These are phyloP conservation scores for Phytophthora cactorum DNA, from an alignment of 352 stramenopile genomes.

Conservation along the genomic window DNA sequence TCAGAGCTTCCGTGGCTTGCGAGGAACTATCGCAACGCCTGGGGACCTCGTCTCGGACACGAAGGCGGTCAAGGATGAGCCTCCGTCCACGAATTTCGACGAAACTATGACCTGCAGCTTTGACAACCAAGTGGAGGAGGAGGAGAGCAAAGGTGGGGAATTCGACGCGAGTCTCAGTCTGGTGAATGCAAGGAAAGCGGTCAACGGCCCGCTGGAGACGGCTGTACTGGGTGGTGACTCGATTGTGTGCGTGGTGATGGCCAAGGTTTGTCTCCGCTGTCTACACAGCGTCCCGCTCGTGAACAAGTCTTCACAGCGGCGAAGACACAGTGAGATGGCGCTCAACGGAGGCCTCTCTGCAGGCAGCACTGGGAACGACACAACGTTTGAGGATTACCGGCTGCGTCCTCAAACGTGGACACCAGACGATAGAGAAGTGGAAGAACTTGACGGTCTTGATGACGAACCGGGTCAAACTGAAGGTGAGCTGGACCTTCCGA, in stretches of 20 bases:
- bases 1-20: constrained; percentile 33
- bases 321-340: constrained; percentile 32
- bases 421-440: constrained; percentile 25
- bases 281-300: constrained; percentile 56
- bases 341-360: constrained; percentile 7
- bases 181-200: constrained; percentile 35
- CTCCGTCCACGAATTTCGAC: constrained; percentile 24
- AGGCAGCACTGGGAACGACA: not conserved
- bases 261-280: constrained; percentile 69
- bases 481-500: constrained; percentile 37
- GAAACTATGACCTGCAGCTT: constrained; percentile 42
- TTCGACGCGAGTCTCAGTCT: constrained; percentile 36
- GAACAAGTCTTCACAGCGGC: constrained; percentile 30
- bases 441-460: constrained; percentile 37
- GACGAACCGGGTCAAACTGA: constrained; percentile 12
- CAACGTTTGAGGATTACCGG: constrained; percentile 8
- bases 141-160: constrained; percentile 11
- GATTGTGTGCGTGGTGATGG: constrained; percentile 51
- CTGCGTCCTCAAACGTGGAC: constrained; percentile 38
- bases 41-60: constrained; percentile 18
- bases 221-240: constrained; percentile 31
- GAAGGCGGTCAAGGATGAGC: constrained; percentile 12
- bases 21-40: constrained; percentile 24
- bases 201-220: constrained; percentile 28
- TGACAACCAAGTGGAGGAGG: constrained; percentile 31